Base-by-base conservation (phyloP, 805 yeast species). In the Ogataea trehaloabstinens region DNA sequence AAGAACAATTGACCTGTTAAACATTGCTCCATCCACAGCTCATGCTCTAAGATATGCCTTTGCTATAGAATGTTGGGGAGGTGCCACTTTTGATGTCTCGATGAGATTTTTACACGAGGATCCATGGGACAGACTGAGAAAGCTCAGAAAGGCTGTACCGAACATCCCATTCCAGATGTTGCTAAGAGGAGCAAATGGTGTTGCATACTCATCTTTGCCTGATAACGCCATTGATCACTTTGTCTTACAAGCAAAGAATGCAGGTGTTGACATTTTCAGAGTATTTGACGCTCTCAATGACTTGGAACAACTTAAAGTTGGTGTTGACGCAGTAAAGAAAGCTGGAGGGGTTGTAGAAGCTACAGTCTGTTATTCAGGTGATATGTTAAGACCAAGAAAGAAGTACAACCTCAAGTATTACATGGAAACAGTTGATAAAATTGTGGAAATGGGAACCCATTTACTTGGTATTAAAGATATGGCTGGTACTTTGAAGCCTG, bases 301-400 rank as follows among this genome's bases (percentile, higher is more conserved):
- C 65, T 72, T 93, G 52, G 99, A 91, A 41, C 99, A 93, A 72
- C 78, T 93, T 63, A 82, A 84, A 69, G 99, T 93, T 42, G 99
- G 99, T 72, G 89, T 93, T 36, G 93, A 85, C 56, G 99, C 99
- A 13, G 99, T 90, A 45, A 87, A 82, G 73, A 89, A 88, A 67
- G 99, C 97, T 37, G 97, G 97, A 46, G 99, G 97, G 73, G 98
- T 93, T 37, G 93, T 93, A 45, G 99, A 93, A 72, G 96, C 99
- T 36, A 93, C 99, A 30, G 79, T 93, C 47, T 93, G 99, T 73
- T 93, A 93, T 74, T 87, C 96, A 20, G 99, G 99, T 70, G 99
- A 93, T 68, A 93, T 93, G 99, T 71, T 93, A 59, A 80, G 83
- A 69, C 87, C 87, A 33, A 93, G 93, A 56, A 93, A 93, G 82